phyloP scores from a whole-genome alignment of 2,329 filamentous ascomycete species.

The Stagonosporopsis tanaceti region DNA sequence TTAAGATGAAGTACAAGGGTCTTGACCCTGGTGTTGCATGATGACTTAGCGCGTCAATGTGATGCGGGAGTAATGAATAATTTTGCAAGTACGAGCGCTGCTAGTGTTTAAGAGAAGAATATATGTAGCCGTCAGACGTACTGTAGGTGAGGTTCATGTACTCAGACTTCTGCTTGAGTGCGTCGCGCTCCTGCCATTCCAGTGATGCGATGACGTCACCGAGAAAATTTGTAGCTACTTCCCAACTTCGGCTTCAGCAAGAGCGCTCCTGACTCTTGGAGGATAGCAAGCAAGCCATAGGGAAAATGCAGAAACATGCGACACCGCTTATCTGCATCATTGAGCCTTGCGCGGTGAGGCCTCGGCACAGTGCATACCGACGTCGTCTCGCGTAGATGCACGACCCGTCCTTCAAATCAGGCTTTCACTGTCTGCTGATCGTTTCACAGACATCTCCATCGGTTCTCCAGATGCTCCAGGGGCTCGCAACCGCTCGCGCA shows the following conservation, averaged over 20 bases:
- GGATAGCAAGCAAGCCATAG: background rate
- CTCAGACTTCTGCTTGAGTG: too few relatives aligned
- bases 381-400: background rate
- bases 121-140: too few relatives aligned
- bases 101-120: too few relatives aligned
- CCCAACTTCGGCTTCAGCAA: background rate
- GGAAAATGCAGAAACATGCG: background rate
- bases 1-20: too few relatives aligned
- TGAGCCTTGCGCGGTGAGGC: background rate
- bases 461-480: slow-evolving; percentile 4
- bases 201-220: background rate
- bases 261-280: background rate
- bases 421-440: background rate
- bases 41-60: too few relatives aligned
- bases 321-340: background rate
- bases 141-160: too few relatives aligned
- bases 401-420: background rate
- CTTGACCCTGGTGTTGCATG: too few relatives aligned
- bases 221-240: background rate
- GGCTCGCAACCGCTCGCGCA: slow-evolving; percentile 7
- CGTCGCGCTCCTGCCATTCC: background rate
- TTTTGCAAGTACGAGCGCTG: too few relatives aligned
- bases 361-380: slow-evolving; percentile 7
- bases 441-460: background rate
- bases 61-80: too few relatives aligned